phyloP scores from a whole-genome alignment of 2,329 filamentous ascomycete species.

The Leptographium flavum region DNA sequence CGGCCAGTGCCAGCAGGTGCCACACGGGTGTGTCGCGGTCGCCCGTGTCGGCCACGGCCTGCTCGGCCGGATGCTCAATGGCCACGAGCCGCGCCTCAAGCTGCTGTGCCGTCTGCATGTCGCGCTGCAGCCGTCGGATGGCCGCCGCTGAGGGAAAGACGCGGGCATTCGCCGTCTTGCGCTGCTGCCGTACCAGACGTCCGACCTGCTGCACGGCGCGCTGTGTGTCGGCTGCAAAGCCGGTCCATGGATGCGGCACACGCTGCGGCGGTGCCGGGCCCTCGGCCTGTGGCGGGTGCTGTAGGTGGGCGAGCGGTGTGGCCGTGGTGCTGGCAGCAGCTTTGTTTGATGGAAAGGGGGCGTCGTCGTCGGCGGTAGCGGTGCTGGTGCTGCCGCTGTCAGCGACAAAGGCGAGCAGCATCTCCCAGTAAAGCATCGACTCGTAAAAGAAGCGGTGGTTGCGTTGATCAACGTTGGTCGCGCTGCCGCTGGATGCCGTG shows the following conservation, averaged over 20 bases:
- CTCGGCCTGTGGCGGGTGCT: neutral
- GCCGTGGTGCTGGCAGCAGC: neutral
- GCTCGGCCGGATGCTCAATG: slow-evolving; percentile 28
- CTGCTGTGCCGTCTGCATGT: slow-evolving; percentile 19
- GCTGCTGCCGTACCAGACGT: slow-evolving; percentile 23
- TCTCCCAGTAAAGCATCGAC: slow-evolving; percentile 43
- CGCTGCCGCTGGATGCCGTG: too few species aligned
- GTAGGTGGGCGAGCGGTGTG: neutral
- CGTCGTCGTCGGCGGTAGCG: neutral
- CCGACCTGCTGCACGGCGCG: slow-evolving; percentile 30
- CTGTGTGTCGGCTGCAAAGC: slow-evolving; percentile 26
- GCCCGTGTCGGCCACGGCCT: slow-evolving; percentile 33
- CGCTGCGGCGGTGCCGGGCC: neutral
- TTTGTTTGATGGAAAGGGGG: neutral
- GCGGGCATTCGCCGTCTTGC: slow-evolving; percentile 15
- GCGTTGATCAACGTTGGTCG: slow-evolving; percentile 22
- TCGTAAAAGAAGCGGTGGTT: slow-evolving; percentile 33
- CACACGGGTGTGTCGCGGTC: slow-evolving; percentile 36
- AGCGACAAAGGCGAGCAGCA: slow-evolving; percentile 40
- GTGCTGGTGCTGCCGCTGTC: slow-evolving; percentile 18
- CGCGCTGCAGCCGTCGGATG: slow-evolving; percentile 16
- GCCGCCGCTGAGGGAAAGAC: slow-evolving; percentile 18
- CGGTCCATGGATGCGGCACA: slow-evolving; percentile 34
- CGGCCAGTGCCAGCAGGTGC: slow-evolving; percentile 36
- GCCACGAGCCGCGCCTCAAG: slow-evolving; percentile 32